Evolutionary conservation across 345 rosid genomes (phyloP), one percentile per base, ranked within the genome.

Genomic region (Cardamine occulta): DNA sequence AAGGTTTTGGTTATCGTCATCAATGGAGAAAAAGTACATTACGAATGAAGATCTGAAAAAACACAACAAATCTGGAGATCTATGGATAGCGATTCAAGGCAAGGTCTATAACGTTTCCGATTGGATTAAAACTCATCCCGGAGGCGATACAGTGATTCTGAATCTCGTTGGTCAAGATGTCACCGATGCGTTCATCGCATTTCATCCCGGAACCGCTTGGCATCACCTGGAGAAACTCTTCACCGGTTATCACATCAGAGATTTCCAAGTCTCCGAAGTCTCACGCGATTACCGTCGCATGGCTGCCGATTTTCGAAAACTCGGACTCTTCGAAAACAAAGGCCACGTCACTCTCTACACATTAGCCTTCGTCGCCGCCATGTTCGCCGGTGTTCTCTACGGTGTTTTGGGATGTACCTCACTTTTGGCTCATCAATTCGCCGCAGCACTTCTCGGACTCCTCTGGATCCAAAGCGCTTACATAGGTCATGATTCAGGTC

Each of bases 161-260:
- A 93, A 89, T 76, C 78, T 89, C 45, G 98, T 85, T 1, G 99
- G 99, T 7, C 97, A 93, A 61, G 98, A 95, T 39, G 94, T 86
- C 4, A 95, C 99, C 28, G 99, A 95, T 59, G 98, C 99, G 0
- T 95, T 95, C 72, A 84, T 89, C 45, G 99, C 99, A 6, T 93
- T 93, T 63, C 99, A 93, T 80, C 99, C 98, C 1, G 93, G 88
- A 39, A 81, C 93, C 0, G 97, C 99, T 0, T 90, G 99, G 99
- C 55, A 82, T 23, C 58, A 83, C 49, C 90, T 95, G 2, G 90
- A 86, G 2, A 56, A 48, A 0, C 54, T 91, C 60, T 93, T 88
- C 79, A 88, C 97, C 0, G 99, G 99, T 17, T 89, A 69, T 74
- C 64, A 86, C 74, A 85, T 95, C 57, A 21, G 82, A 39, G 98